Evolutionary conservation across 2,329 filamentous ascomycete genomes (phyloP).

Genomic region (Colletotrichum horii): DNA sequence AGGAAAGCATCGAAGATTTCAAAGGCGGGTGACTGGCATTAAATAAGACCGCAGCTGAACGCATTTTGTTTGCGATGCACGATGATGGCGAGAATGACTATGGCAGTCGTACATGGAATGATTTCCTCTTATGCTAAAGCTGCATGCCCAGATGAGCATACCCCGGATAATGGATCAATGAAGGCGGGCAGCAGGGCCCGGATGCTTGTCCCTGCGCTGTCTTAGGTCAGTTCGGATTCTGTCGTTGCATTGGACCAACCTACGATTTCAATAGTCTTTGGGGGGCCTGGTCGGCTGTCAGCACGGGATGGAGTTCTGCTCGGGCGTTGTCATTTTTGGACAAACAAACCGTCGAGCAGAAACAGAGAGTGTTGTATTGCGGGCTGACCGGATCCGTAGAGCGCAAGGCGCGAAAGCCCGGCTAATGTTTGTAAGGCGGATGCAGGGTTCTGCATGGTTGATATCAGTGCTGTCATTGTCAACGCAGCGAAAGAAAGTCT

Average conservation of each 20-base stretch:
- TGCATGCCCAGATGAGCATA: neutral
- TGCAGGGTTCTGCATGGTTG: too few relatives aligned
- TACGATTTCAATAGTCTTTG: constrained; percentile 1
- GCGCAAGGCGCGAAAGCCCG: neutral
- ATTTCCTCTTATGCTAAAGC: neutral
- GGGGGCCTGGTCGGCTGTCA: neutral
- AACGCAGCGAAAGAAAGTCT: neutral
- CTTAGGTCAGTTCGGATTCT: neutral
- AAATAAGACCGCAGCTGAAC: too few relatives aligned
- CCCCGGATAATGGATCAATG: neutral
- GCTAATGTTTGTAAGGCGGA: neutral
- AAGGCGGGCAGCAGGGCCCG: neutral
- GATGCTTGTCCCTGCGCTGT: neutral
- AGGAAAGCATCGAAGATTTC: neutral
- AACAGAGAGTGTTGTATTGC: neutral
- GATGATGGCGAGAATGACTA: neutral
- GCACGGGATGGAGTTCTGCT: neutral
- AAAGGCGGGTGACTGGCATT: neutral
- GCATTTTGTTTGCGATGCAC: neutral
- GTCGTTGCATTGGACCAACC: neutral
- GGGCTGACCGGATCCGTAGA: neutral
- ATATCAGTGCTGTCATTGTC: neutral
- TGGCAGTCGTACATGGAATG: neutral
- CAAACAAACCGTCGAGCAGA: neutral
- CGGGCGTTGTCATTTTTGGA: neutral